Conservation (phyloP, 371 early-diverging fungal species). For the Parasitella parasitica region DNA sequence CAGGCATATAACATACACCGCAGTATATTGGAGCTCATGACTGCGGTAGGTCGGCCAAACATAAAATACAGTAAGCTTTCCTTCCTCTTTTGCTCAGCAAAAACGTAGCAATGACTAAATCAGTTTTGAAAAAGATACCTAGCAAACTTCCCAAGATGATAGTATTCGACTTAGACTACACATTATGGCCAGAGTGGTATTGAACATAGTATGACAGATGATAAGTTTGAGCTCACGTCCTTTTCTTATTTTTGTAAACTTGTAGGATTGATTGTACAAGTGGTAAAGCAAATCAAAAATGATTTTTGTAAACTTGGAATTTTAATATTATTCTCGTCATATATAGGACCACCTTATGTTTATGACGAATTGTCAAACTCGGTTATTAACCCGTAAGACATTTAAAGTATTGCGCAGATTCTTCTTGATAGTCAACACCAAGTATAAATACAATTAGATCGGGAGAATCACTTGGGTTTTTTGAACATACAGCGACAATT, state of each 20-base stretch:
- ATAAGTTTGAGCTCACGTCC: not conserved
- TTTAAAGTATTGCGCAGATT: no score
- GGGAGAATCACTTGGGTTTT: conserved; percentile 32
- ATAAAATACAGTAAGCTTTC: no score
- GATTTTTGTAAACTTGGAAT: not conserved
- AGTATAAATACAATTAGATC: conserved; percentile 11
- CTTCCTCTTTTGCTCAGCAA: no score
- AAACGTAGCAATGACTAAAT: not conserved
- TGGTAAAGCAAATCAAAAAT: conserved; percentile 12
- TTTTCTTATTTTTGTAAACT: not conserved
- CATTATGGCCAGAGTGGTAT: conserved; percentile 54
- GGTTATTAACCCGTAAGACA: conserved; percentile 17
- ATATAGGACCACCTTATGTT: conserved; percentile 26
- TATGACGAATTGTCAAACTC: conserved; percentile 17
- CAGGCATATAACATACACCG: no score
- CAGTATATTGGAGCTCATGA: no score
- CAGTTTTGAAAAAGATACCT: not conserved
- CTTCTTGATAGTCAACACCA: no score
- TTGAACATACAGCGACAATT: conserved; percentile 35
- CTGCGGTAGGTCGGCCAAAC: no score
- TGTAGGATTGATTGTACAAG: conserved; percentile 41
- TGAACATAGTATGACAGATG: not conserved
- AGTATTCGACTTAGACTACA: conserved; percentile 55
- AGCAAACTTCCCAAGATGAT: conserved; percentile 37
- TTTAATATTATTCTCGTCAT: no score